Evolutionary conservation across 179 eudicot species (phyloP).

Genomic region (Nepenthes alata): DNA sequence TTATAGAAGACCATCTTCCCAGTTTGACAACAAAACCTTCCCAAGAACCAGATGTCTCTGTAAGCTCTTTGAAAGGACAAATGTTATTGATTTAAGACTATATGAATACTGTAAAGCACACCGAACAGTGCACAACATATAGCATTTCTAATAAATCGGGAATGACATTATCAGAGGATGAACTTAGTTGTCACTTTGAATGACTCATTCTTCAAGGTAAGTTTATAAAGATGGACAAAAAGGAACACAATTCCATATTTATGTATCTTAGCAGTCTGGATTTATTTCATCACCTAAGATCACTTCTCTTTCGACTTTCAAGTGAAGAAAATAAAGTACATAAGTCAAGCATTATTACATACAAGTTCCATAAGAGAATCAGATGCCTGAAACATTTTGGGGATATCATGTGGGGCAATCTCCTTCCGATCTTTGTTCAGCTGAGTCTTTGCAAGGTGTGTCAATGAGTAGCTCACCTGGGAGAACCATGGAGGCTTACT

Average conservation of each 20-base stretch:
- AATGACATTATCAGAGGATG: background rate
- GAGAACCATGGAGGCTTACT: constrained; percentile 12
- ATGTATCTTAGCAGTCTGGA: no score
- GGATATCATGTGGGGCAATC: constrained; percentile 75
- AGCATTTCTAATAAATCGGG: background rate
- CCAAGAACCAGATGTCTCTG: background rate
- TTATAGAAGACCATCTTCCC: background rate
- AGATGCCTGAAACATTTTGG: constrained; percentile 53
- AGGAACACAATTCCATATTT: background rate
- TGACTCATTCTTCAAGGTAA: background rate
- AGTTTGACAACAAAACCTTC: background rate
- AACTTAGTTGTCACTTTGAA: background rate
- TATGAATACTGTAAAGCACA: background rate
- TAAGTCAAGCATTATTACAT: constrained; percentile 20
- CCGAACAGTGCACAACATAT: background rate
- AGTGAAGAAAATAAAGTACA: background rate
- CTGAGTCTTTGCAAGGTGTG: constrained; percentile 84
- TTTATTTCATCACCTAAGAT: background rate
- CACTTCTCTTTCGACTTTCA: background rate
- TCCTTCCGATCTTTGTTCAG: constrained; percentile 86
- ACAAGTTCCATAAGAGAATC: constrained; percentile 77
- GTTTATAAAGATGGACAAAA: background rate
- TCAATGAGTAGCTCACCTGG: constrained; percentile 95
- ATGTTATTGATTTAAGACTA: background rate
- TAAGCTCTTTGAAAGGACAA: background rate